phyloP scores from a whole-genome alignment of 148 eudicot species.

The Dysphania ambrosioides region DNA sequence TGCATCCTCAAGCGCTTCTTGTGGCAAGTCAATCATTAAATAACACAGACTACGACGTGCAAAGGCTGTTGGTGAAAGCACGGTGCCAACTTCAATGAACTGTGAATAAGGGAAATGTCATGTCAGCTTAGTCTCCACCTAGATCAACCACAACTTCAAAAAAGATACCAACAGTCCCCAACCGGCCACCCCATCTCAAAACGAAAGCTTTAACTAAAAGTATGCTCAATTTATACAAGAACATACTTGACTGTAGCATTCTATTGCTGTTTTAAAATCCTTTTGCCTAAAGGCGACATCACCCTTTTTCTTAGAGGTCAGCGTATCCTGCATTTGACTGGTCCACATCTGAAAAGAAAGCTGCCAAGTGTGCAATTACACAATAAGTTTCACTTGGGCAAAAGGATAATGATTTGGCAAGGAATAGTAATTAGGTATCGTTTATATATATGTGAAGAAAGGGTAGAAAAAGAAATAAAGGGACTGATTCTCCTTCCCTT shows the following conservation, averaged over 20 bases:
- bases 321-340: constrained; percentile 88
- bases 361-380: constrained; percentile 41
- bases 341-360: constrained; percentile 99
- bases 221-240: background rate
- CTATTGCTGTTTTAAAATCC: constrained; percentile 73
- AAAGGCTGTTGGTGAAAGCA: constrained; percentile 81
- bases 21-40: constrained; percentile 77
- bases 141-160: background rate
- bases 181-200: background rate
- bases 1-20: constrained; percentile 80
- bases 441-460: background rate
- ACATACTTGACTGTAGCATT: constrained; percentile 72
- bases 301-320: constrained; percentile 90
- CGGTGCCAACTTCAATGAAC: constrained; percentile 88
- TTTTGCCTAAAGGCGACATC: constrained; percentile 84
- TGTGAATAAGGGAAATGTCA: constrained; percentile 30
- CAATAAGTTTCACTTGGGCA: background rate
- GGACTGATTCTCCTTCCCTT: background rate
- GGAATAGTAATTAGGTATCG: background rate
- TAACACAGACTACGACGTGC: constrained; percentile 91
- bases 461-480: background rate
- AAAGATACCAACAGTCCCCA: background rate
- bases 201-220: background rate
- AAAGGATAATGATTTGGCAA: background rate
- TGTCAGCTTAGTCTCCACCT: background rate